These are phyloP conservation scores for Elaeis guineensis DNA, from an alignment of 176 grass and related monocot species.

Conservation along the genomic window DNA sequence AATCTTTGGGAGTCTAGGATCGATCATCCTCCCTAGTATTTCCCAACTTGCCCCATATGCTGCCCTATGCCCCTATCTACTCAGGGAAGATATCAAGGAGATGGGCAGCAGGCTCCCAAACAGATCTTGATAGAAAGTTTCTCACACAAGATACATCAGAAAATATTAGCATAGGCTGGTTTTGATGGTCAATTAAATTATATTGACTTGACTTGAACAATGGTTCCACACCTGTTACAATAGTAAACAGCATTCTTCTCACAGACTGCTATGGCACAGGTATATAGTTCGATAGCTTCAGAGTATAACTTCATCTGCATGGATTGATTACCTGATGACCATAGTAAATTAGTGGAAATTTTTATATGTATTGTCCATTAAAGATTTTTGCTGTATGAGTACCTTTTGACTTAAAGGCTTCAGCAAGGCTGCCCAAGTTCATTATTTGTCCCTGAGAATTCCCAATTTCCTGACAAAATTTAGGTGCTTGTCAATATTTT, in stretches of 20 bases:
- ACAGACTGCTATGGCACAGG: conserved; percentile 53
- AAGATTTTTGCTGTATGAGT: neutral
- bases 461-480: conserved; percentile 30
- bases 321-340: conserved; percentile 59
- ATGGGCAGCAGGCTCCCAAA: too few species aligned
- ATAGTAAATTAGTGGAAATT: conserved; percentile 25
- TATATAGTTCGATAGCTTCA: conserved; percentile 76
- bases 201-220: neutral
- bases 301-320: conserved; percentile 53
- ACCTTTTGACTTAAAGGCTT: conserved; percentile 74
- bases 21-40: too few species aligned
- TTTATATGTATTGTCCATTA: neutral
- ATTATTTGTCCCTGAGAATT: conserved; percentile 28
- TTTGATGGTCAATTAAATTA: neutral
- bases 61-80: too few species aligned
- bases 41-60: too few species aligned
- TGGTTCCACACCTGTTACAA: conserved; percentile 47
- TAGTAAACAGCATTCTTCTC: conserved; percentile 69
- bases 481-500: neutral
- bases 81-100: too few species aligned
- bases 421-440: conserved; percentile 50
- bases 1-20: too few species aligned
- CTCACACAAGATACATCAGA: too few species aligned
- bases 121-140: too few species aligned
- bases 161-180: neutral